Evolutionary conservation across 169 alveolate genomes (phyloP), one percentile per base, ranked within the genome.

Genomic region (Fabrea salina): DNA sequence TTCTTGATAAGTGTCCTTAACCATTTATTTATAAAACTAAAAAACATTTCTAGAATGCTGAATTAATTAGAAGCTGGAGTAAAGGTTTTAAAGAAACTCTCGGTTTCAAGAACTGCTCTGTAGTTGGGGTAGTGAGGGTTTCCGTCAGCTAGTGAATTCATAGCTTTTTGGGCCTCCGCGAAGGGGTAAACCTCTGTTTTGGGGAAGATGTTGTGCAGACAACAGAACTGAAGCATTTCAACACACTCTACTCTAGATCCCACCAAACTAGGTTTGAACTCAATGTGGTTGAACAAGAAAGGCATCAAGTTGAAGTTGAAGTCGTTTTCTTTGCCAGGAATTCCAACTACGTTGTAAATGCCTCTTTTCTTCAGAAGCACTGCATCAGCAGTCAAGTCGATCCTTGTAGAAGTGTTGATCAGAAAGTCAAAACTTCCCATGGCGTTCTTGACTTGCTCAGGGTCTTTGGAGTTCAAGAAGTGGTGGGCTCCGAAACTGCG

Each of bases 21-120:
- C 59, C 59, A 51, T 51, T 51, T 22, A 22, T 51, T 51, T 51
- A n/a, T n/a, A n/a, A n/a, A n/a, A n/a, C n/a, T n/a, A n/a, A n/a
- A n/a, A n/a, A n/a, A n/a, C n/a, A n/a, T n/a, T n/a, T n/a, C n/a
- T n/a, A n/a, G n/a, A n/a, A n/a, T n/a, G n/a, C n/a, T n/a, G n/a
- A n/a, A n/a, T n/a, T n/a, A n/a, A n/a, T n/a, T n/a, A n/a, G n/a
- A n/a, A n/a, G n/a, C n/a, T n/a, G n/a, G n/a, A n/a, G n/a, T n/a
- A n/a, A 94, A 91, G 16, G 82, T 58, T 40, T 85, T 83, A 25
- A 87, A 92, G 68, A 47, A 47, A 47, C 30, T 25, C 19, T 47
- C 56, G 30, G 30, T 47, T 47, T 47, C 56, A n/a, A 47, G 56
- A 47, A 47, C 56, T 1, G 56, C 56, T 47, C 56, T 47, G 2